Conservation (phyloP, 1,284 basidiomycete genomes). For the Heterobasidion parviporum region DNA sequence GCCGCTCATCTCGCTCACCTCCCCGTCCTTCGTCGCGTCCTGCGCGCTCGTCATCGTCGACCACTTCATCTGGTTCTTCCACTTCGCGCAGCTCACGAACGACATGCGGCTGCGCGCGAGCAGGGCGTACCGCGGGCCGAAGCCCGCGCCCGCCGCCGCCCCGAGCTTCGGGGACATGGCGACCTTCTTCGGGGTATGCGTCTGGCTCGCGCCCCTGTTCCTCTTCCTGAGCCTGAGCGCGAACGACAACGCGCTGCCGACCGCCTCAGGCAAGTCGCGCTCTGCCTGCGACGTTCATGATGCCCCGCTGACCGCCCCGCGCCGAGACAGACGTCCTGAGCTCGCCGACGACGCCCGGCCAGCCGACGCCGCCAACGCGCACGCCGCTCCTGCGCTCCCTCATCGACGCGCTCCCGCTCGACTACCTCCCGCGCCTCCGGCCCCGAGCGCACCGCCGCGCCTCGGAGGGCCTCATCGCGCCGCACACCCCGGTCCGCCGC, state of each 20-base stretch:
- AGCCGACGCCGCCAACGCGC: slow-evolving; percentile 11
- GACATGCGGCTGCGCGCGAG: slow-evolving; percentile 24
- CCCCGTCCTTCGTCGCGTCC: slow-evolving; percentile 74
- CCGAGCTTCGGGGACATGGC: slow-evolving; percentile 74
- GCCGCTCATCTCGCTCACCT: slow-evolving; percentile 87
- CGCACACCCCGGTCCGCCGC: slow-evolving; percentile 12
- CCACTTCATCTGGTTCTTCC: slow-evolving; percentile 93
- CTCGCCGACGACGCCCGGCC: slow-evolving; percentile 14
- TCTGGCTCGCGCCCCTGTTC: slow-evolving; percentile 89
- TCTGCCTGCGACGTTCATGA: slow-evolving; percentile 1
- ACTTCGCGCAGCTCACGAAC: slow-evolving; percentile 70
- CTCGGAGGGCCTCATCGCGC: slow-evolving; percentile 26
- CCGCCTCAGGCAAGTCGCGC: slow-evolving; percentile 19
- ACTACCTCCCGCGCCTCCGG: slow-evolving; percentile 21
- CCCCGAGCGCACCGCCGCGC: slow-evolving; percentile 17
- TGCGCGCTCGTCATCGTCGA: slow-evolving; percentile 78
- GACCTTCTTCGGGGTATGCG: slow-evolving; percentile 87
- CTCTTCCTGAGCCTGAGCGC: slow-evolving; percentile 90
- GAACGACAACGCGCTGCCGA: slow-evolving; percentile 88
- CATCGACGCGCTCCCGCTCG: slow-evolving; percentile 19
- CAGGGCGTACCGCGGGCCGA: slow-evolving; percentile 20
- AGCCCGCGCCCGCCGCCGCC: slow-evolving; percentile 29
- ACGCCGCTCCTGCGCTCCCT: slow-evolving; percentile 26
- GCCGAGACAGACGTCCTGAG: slow-evolving; percentile 11
- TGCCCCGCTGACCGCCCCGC: background rate